Percentiles rank a stretch among this genome's conserved stretches.
phyloP scores from a whole-genome alignment of 2,329 filamentous ascomycete species.

The Xylariales sp. region DNA sequence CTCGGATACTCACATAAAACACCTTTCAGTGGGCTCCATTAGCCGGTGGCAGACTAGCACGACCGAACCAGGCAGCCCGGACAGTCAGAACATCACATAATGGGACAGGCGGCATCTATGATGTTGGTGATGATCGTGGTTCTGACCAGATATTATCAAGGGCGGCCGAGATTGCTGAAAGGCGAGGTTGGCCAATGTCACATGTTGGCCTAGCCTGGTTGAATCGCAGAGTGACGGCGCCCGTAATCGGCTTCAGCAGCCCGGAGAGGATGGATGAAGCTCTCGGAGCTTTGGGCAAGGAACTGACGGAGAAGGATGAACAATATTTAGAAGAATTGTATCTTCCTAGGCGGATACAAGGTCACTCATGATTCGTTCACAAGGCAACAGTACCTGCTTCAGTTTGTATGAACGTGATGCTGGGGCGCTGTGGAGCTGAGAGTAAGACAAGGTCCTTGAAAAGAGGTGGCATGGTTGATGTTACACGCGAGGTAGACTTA shows the following conservation, averaged over 20 bases:
- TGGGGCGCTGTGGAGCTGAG: too few relatives aligned
- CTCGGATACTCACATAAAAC: too few relatives aligned
- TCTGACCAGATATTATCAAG: conserved; percentile 36
- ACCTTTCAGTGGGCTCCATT: conserved; percentile 36
- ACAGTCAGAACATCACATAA: conserved; percentile 34
- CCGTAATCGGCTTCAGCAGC: conserved; percentile 58
- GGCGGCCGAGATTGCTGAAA: conserved; percentile 54
- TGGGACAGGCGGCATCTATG: conserved; percentile 22
- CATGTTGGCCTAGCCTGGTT: conserved; percentile 63
- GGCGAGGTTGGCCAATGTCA: conserved; percentile 56
- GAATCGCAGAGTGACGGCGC: conserved; percentile 46
- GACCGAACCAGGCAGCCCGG: conserved; percentile 25
- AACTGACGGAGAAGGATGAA: conserved; percentile 53
- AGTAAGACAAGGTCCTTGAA: too few relatives aligned
- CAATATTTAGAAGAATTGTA: conserved; percentile 61
- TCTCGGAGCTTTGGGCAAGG: conserved; percentile 38
- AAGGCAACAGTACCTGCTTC: too few relatives aligned
- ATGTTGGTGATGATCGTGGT: too few relatives aligned
- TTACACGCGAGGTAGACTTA: too few relatives aligned
- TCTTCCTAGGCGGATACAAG: conserved; percentile 42
- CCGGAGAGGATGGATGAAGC: conserved; percentile 58
- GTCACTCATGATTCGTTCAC: conserved; percentile 23
- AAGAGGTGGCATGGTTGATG: too few relatives aligned
- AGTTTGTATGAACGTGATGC: too few relatives aligned
- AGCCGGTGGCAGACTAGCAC: conserved; percentile 32